Base-by-base conservation (phyloP, 306 rosid genomes). In the Cercis canadensis region DNA sequence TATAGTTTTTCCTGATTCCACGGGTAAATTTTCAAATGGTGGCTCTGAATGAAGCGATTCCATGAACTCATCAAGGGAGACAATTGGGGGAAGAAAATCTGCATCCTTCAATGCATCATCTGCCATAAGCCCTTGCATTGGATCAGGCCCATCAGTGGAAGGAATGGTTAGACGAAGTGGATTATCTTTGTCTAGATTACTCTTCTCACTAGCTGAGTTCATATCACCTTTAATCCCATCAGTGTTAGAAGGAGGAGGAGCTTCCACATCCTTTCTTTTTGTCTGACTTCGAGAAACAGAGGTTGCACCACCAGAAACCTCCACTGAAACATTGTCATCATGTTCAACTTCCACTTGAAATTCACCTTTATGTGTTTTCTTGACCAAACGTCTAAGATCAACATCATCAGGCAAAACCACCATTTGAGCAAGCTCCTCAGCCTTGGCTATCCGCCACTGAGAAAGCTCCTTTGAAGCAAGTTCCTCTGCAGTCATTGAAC, bases 391-490 rank as follows among this genome's bases (percentile, higher is more conserved):
- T 54, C 97, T 86, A 34, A 89, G 50, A 80, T 95, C 97, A 73
- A 75, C 90, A 60, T 87, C 99, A 80, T 94, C 91, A 2, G 97
- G 96, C 69, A 95, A 79, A 69, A 95, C 92, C 55, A 91, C 96
- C 97, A 95, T 95, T 72, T 95, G 95, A 5, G 95, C 99, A 82
- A 91, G 59, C 79, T 95, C 97, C 77, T 95, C 99, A n/a, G 99
- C 99, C 85, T 95, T 95, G 11, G 99, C 99, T 88, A 87, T 86
- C 79, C 99, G 87, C 99, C 99, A 95, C 84, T 95, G 74, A 57
- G 97, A 87, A 74, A 95, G 99, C 87, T 95, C 97, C 83, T 95
- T 86, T 5, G 99, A 95, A 74, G 99, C 99, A 80, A 95, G 99
- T 64, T 95, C 99, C 81, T 95, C 99, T 0, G 99, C 97, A 52